A percentile compares a stretch with the other conserved stretches of the same genome.
These are phyloP conservation scores for Paxillus involutus DNA, from an alignment of 768 basidiomycete species.

Conservation along the genomic window DNA sequence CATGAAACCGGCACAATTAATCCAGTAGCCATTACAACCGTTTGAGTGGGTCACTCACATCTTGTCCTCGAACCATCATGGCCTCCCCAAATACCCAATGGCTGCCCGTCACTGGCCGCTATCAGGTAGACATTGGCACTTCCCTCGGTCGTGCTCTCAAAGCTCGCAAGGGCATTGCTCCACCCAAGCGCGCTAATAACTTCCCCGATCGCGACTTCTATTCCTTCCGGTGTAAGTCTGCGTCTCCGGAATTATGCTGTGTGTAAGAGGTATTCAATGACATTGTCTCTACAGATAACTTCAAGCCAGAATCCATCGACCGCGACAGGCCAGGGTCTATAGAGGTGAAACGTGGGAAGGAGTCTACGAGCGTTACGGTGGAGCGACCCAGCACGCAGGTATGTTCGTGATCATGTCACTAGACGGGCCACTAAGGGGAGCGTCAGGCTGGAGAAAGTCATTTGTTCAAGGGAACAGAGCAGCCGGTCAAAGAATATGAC, in stretches of 20 bases:
- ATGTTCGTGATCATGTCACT: not conserved
- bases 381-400: constrained; percentile 72
- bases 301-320: constrained; percentile 74
- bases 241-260: not conserved
- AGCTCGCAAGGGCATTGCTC: constrained; percentile 57
- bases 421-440: not conserved
- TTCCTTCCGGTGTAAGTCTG: constrained; percentile 68
- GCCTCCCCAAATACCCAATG: constrained; percentile 45
- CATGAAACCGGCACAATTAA: too few relatives aligned
- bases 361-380: constrained; percentile 52
- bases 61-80: constrained; percentile 38
- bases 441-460: constrained; percentile 51
- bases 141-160: constrained; percentile 68
- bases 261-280: not conserved
- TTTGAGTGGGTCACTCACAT: constrained; percentile 7
- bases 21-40: too few relatives aligned
- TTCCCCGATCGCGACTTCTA: constrained; percentile 70
- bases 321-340: constrained; percentile 62
- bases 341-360: constrained; percentile 55
- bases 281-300: constrained; percentile 53
- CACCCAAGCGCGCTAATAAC: constrained; percentile 37
- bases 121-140: constrained; percentile 57
- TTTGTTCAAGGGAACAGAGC: constrained; percentile 58
- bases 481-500: constrained; percentile 63
- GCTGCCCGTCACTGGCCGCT: constrained; percentile 60